Base-by-base conservation (phyloP, 331 rosid species). In the Cucumis variabilis region DNA sequence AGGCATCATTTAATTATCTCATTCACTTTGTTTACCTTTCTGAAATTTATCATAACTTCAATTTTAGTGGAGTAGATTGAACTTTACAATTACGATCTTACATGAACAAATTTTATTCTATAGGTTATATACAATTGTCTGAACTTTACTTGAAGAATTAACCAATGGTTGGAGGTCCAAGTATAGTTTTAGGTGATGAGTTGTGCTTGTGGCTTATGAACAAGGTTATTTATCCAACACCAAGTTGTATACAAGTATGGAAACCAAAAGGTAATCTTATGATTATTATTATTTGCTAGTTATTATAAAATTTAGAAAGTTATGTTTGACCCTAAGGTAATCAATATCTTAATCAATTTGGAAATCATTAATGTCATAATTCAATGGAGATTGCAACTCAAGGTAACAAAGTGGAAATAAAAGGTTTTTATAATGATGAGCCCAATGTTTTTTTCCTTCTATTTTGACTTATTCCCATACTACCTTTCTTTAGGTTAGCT, bases 1-100 rank as follows among this genome's bases (percentile, higher is more conserved):
- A 81, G n/a, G 83, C 66, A 50, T 78, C 83, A 27, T 41, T 58
- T 58, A 51, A 81, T 81, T 55, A n/a, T 82, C 58, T 81, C 85
- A 28, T 58, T 25, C 85, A 80, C 85, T 80, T 82, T 60, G 55
- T 58, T 37, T 73, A 62, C 11, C 58, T 82, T 58, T 55, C 55
- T 62, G 53, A 58, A 80, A 63, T 55, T n/a, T 30, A 30, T 62
- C 27, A 13, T 37, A 62, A 20, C 58, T n/a, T 33, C 14, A 82
- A 23, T 62, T 82, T 82, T 55, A 44, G 11, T n/a, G 60, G 13
- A 84, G 41, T 83, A 83, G 70, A 65, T 5, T 41, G 25, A 83
- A 65, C 19, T 65, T 44, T 66, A 19, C n/a, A n/a, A n/a, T n/a
- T n/a, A n/a, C n/a, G n/a, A n/a, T 19, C 41, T 37, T 37, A 37